Percentiles rank a stretch among this genome's conserved stretches.
Conservation (phyloP, 345 rosid species). For the Balakata baccata region DNA sequence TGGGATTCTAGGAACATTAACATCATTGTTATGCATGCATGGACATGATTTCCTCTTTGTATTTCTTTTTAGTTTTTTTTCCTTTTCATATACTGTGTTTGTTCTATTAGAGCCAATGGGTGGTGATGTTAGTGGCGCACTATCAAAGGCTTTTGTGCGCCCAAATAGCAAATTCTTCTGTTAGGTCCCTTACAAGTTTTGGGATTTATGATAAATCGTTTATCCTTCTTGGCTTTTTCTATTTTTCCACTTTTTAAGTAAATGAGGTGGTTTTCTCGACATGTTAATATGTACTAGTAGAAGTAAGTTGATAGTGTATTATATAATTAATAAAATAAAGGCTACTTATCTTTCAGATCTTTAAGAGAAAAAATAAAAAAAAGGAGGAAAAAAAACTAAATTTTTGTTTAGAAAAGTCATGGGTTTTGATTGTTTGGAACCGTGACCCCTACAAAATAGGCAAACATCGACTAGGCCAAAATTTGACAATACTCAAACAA, state of each 20-base stretch:
- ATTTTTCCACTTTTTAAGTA: neutral
- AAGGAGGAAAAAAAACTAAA: too few relatives aligned
- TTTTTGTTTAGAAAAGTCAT: too few relatives aligned
- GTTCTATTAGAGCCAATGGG: neutral
- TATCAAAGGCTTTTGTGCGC: neutral
- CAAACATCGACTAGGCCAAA: too few relatives aligned
- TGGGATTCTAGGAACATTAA: conserved; percentile 15
- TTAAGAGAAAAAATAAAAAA: neutral
- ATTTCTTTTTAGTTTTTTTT: neutral
- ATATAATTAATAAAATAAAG: neutral
- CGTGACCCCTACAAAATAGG: too few relatives aligned
- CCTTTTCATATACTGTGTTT: neutral
- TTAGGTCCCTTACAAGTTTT: neutral
- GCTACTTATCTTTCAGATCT: neutral
- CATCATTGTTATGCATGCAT: conserved; percentile 1
- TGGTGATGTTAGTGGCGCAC: conserved; percentile 2
- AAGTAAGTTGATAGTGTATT: neutral
- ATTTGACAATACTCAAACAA: too few relatives aligned
- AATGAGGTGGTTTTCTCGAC: neutral
- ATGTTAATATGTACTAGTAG: neutral
- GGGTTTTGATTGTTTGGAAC: too few relatives aligned
- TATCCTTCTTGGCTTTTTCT: neutral
- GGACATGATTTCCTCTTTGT: neutral
- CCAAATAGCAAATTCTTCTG: neutral
- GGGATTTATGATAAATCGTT: too few relatives aligned